Base-by-base conservation (phyloP, 768 basidiomycete genomes). In the Suillus subluteus region DNA sequence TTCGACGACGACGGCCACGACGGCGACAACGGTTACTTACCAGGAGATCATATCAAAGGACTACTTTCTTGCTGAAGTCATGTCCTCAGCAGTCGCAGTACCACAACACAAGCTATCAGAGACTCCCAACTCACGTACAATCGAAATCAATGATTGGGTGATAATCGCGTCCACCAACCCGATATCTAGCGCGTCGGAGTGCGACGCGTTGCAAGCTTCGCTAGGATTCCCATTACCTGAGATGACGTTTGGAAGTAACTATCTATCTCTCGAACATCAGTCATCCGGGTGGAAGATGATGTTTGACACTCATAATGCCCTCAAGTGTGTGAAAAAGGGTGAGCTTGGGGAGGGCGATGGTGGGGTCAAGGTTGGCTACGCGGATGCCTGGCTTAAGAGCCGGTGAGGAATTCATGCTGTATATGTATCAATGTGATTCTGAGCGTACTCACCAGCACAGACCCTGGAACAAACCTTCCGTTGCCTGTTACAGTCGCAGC, bases 161-260 rank as follows among this genome's bases (percentile, higher is more conserved):
- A 87, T 96, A 71, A 86, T 88, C 4, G 85, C 90, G 0, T 83
- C 84, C 12, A 94, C 91, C 30, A 86, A 88, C 69, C 86, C 93
- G 11, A 96, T 96, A 73, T 92, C 93, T 30, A 90, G 89, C 73
- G 90, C 94, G 1, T 75, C 80, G 55, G 89, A 95, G 71, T 88
- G 87, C 68, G 92, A 96, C 74, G 82, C 82, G 0, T 79, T 94
- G 56, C 90, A 92, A 62, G 79, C 85, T 7, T 70, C 78, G 0
- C 80, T 94, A 5, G 88, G 89, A 3, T 83, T 99, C 32, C 93
- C 97, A 0, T 78, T 97, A 1, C 98, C 98, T 3, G 98, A 99
- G 76, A 99, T 99, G 95, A 95, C 93, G 0, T 99, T 98, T 73
- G 96, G 95, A 6, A 87, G 86, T 76, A 99, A 99, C 77, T 75